Percentiles rank a stretch among this genome's conserved stretches.
phyloP scores from a whole-genome alignment of 441 rosid species.

The Viola pubescens region DNA sequence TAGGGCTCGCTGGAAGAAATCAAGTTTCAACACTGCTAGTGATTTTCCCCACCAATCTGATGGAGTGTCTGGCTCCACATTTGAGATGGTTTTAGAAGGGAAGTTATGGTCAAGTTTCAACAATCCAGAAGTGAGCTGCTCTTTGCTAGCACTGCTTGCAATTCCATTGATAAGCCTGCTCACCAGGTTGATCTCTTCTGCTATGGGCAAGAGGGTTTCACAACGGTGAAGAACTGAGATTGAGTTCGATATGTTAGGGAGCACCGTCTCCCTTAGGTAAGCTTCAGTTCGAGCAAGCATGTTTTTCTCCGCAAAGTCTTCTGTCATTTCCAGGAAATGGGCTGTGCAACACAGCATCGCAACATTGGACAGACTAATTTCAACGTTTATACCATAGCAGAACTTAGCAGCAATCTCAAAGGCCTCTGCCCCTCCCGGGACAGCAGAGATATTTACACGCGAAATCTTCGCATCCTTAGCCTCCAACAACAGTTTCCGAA shows the following conservation, averaged over 20 bases:
- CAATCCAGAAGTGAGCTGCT: slow-evolving; percentile 86
- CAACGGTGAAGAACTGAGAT: slow-evolving; percentile 65
- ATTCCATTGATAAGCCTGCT: slow-evolving; percentile 58
- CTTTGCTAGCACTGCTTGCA: slow-evolving; percentile 86
- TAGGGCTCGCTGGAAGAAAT: slow-evolving; percentile 75
- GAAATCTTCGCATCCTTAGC: slow-evolving; percentile 61
- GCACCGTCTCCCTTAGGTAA: slow-evolving; percentile 48
- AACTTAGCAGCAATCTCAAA: slow-evolving; percentile 93
- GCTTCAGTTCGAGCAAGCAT: slow-evolving; percentile 54
- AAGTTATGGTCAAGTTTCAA: slow-evolving; percentile 72
- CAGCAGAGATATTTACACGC: slow-evolving; percentile 42
- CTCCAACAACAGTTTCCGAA: slow-evolving; percentile 58
- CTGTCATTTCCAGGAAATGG: slow-evolving; percentile 87
- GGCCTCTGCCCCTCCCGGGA: slow-evolving; percentile 82
- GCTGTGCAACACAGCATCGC: slow-evolving; percentile 65
- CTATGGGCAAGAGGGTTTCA: slow-evolving; percentile 54
- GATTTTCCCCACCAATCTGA: slow-evolving; percentile 96
- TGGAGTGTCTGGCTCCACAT: slow-evolving; percentile 67
- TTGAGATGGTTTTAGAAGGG: slow-evolving; percentile 29
- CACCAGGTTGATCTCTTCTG: slow-evolving; percentile 73
- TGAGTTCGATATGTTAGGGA: slow-evolving; percentile 60
- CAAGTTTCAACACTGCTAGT: slow-evolving; percentile 55
- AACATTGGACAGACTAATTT: slow-evolving; percentile 53
- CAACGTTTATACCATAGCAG: slow-evolving; percentile 73
- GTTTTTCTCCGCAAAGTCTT: slow-evolving; percentile 71